Conservation (phyloP, 148 eudicot genomes). For the Spergularia marina region DNA sequence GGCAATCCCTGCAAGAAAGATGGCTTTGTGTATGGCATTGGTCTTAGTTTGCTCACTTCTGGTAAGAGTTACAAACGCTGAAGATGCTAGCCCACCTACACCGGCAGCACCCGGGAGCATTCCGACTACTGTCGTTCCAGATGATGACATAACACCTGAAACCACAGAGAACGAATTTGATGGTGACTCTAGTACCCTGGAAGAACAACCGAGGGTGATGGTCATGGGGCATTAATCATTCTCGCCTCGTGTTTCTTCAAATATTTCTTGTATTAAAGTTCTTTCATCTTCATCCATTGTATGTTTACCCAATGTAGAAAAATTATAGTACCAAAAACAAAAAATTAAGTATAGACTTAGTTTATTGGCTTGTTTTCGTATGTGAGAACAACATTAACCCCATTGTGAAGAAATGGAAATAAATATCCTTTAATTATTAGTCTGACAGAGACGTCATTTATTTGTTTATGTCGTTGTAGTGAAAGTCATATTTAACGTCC, state of each 20-base stretch:
- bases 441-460: no score
- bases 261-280: no score
- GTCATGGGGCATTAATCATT: slow-evolving; percentile 2
- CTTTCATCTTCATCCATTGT: no score
- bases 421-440: no score
- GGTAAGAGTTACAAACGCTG: slow-evolving; percentile 3
- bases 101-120: not conserved
- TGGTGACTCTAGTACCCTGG: not conserved
- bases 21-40: slow-evolving; percentile 17
- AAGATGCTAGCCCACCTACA: not conserved
- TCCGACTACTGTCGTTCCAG: not conserved
- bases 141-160: not conserved
- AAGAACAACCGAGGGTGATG: slow-evolving; percentile 2
- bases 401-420: no score
- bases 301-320: no score
- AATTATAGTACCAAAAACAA: no score
- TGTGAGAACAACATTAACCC: no score
- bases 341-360: no score
- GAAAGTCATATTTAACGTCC: no score
- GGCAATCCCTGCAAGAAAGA: slow-evolving; percentile 12
- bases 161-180: slow-evolving; percentile 8
- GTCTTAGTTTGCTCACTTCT: slow-evolving; percentile 18
- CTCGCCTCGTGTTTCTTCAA: not conserved
- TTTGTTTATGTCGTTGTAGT: no score
- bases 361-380: no score